Evolutionary conservation across 1,284 basidiomycete genomes (phyloP).

Genomic region (Austropuccinia psidii): DNA sequence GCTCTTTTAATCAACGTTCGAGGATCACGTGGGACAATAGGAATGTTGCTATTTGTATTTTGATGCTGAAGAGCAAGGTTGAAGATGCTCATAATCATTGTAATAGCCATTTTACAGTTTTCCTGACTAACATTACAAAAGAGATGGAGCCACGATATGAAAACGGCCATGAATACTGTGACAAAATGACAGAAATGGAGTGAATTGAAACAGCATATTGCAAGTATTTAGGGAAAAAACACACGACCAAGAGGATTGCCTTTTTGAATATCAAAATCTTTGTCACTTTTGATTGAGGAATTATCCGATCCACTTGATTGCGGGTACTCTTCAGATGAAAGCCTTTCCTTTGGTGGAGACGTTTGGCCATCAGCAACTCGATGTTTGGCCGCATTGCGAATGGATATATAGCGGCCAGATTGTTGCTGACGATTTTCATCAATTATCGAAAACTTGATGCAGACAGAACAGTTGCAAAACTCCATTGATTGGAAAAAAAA

Average conservation of each 20-base stretch:
- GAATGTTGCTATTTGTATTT: not conserved
- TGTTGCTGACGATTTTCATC: not conserved
- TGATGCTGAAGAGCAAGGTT: not conserved
- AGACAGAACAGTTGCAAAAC: not conserved
- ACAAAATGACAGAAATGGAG: not conserved
- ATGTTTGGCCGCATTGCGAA: not conserved
- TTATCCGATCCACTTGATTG: not conserved
- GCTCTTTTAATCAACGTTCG: not conserved
- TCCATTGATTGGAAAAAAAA: not conserved
- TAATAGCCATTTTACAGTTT: constrained; percentile 5
- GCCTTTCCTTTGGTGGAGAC: no score
- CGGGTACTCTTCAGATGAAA: no score
- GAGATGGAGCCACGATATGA: constrained; percentile 21
- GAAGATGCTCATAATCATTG: not conserved
- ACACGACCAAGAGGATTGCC: not conserved
- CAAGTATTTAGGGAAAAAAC: not conserved
- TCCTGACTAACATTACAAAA: constrained; percentile 27
- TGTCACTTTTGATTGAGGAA: not conserved
- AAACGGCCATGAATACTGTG: not conserved
- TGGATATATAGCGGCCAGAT: not conserved
- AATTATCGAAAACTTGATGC: not conserved
- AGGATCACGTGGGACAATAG: not conserved
- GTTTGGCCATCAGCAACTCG: not conserved
- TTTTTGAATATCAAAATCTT: not conserved
- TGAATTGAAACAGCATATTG: not conserved